Percentiles rank a stretch among this genome's conserved stretches.
These are phyloP conservation scores for Mycena sp. DNA, from an alignment of 1,284 basidiomycete species.

Conservation along the genomic window DNA sequence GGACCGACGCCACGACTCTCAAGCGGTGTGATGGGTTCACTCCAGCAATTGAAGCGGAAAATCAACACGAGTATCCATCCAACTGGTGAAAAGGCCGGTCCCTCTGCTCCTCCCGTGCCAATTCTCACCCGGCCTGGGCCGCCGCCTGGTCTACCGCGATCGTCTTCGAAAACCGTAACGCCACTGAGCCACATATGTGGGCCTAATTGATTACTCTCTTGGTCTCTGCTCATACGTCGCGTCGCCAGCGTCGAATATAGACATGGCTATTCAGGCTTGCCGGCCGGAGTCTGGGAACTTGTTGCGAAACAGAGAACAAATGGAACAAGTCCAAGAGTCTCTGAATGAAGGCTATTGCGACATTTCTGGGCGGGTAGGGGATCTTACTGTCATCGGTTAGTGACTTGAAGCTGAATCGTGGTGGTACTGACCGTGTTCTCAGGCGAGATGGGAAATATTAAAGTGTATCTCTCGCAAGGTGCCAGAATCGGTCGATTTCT, in stretches of 20 bases:
- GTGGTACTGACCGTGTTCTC: constrained; percentile 3
- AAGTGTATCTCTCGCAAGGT: constrained; percentile 79
- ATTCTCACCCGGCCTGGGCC: constrained; percentile 10
- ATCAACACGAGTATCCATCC: constrained; percentile 19
- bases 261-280: constrained; percentile 83
- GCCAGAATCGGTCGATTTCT: constrained; percentile 18
- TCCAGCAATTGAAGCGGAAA: constrained; percentile 23
- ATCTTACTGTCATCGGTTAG: constrained; percentile 71
- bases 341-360: constrained; percentile 87
- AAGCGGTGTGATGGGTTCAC: constrained; percentile 20
- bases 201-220: constrained; percentile 27
- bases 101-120: constrained; percentile 13
- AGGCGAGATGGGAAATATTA: constrained; percentile 73
- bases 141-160: constrained; percentile 25
- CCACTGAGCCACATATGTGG: constrained; percentile 70
- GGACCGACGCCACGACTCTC: constrained; percentile 15
- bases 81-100: constrained; percentile 17
- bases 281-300: constrained; percentile 73
- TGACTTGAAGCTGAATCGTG: background rate
- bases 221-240: constrained; percentile 1
- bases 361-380: constrained; percentile 71
- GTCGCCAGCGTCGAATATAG: constrained; percentile 68
- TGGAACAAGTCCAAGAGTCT: constrained; percentile 80
- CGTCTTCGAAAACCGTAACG: constrained; percentile 50
- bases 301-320: constrained; percentile 70